Evolutionary conservation across 208 protist genomes (phyloP).

Genomic region (Angomonas ambiguus): DNA sequence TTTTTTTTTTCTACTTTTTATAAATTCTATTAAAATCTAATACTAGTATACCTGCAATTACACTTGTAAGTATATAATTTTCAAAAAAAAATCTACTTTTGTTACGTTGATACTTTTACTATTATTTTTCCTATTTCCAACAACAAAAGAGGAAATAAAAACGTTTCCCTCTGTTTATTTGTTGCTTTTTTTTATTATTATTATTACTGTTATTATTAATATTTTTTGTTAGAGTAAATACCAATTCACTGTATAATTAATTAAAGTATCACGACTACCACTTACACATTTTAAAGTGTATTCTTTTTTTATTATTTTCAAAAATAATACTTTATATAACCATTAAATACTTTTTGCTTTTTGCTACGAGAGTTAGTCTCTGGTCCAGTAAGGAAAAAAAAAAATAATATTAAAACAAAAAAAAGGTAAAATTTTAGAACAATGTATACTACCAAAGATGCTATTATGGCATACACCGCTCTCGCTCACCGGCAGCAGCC

Average conservation of each 20-base stretch:
- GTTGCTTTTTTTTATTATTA: neutral
- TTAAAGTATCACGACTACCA: too few species aligned
- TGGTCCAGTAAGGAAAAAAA: neutral
- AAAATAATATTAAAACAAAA: constrained; percentile 1
- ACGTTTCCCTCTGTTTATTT: neutral
- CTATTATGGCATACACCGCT: constrained; percentile 26
- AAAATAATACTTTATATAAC: neutral
- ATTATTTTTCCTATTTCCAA: constrained; percentile 11
- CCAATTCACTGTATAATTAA: too few species aligned
- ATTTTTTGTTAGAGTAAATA: too few species aligned
- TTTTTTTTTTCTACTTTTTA: neutral
- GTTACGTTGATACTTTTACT: neutral
- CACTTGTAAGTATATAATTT: too few species aligned
- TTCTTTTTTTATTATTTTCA: constrained; percentile 7
- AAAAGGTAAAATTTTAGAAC: constrained; percentile 8
- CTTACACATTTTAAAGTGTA: too few species aligned
- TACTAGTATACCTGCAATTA: neutral
- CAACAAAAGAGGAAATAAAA: constrained; percentile 1
- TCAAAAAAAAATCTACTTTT: neutral
- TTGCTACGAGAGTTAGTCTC: too few species aligned
- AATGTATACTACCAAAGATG: constrained; percentile 51
- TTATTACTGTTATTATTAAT: constrained; percentile 11
- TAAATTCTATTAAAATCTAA: neutral
- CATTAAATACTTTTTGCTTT: neutral
- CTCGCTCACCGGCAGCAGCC: constrained; percentile 26